Conservation (phyloP, 2,329 filamentous ascomycete species). For the Fusarium sacchari region DNA sequence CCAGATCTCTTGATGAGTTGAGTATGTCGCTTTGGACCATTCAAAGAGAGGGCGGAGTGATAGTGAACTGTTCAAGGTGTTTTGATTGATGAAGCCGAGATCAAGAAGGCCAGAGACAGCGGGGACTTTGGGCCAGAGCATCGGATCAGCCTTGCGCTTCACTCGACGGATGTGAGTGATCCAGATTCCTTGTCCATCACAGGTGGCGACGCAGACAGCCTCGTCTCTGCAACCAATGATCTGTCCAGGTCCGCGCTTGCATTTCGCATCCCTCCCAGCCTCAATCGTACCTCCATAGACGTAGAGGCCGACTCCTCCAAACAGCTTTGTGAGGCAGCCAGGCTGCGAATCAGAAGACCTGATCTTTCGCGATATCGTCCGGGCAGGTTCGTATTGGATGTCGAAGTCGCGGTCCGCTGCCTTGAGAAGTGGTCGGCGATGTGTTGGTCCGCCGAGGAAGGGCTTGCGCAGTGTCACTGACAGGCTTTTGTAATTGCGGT, state of each 20-base stretch:
- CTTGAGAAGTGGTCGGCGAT: constrained; percentile 14
- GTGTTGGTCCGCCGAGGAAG: constrained; percentile 4
- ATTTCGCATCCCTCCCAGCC: background rate
- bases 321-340: constrained; percentile 14
- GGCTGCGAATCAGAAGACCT: constrained; percentile 30
- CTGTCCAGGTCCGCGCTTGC: background rate
- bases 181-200: constrained; percentile 22
- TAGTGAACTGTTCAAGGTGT: background rate
- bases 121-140: constrained; percentile 32
- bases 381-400: background rate
- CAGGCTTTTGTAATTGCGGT: background rate
- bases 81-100: background rate
- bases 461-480: constrained; percentile 13
- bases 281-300: constrained; percentile 21
- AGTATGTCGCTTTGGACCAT: background rate
- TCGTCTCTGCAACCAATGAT: background rate
- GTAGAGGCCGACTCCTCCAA: constrained; percentile 16
- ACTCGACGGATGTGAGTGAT: constrained; percentile 21
- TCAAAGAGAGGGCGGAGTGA: background rate
- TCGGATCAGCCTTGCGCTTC: constrained; percentile 26
- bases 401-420: constrained; percentile 17
- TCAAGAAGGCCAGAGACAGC: constrained; percentile 10
- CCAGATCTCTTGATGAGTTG: constrained; percentile 15
- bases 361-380: constrained; percentile 23
- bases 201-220: constrained; percentile 19